Conservation (phyloP, 1,139 yeast genomes). For the Spathaspora sp. region DNA sequence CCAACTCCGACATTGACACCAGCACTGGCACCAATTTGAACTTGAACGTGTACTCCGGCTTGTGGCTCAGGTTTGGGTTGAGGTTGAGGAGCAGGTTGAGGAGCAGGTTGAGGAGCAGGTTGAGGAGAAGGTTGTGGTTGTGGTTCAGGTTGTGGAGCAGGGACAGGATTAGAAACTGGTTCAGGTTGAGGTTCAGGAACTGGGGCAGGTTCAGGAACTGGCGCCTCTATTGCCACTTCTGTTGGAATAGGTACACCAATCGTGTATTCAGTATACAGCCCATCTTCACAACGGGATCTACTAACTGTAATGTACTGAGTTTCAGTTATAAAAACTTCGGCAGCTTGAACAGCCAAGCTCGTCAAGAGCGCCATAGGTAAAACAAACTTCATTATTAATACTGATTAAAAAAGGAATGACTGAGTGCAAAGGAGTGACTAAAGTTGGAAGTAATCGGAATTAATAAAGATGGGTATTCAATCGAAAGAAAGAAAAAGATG, state of each 20-base stretch:
- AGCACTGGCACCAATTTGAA: too few relatives aligned
- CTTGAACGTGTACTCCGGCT: not conserved
- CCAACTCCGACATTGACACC: too few relatives aligned
- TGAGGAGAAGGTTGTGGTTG: not conserved
- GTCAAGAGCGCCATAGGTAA: constrained; percentile 6
- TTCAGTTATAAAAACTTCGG: constrained; percentile 22
- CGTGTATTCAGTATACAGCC: constrained; percentile 2
- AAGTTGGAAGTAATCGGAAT: not conserved
- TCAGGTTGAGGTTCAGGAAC: constrained; percentile 3
- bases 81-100: not conserved
- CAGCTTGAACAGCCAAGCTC: constrained; percentile 17
- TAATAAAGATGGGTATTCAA: not conserved
- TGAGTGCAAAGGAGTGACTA: not conserved
- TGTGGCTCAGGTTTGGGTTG: not conserved
- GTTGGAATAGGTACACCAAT: constrained; percentile 10
- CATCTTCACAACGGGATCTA: constrained; percentile 1
- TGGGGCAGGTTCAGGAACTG: not conserved
- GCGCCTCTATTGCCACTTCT: constrained; percentile 2
- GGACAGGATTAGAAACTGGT: constrained; percentile 4
- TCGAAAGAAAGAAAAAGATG: not conserved
- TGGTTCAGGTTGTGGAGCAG: constrained; percentile 4
- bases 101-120: not conserved
- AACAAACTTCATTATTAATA: not conserved
- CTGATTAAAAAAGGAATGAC: not conserved
- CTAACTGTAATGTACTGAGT: constrained; percentile 23